Percentiles rank a stretch among this genome's conserved stretches.
These are phyloP conservation scores for Alternaria alternata DNA, from an alignment of 2,329 filamentous ascomycete genomes.

Conservation along the genomic window DNA sequence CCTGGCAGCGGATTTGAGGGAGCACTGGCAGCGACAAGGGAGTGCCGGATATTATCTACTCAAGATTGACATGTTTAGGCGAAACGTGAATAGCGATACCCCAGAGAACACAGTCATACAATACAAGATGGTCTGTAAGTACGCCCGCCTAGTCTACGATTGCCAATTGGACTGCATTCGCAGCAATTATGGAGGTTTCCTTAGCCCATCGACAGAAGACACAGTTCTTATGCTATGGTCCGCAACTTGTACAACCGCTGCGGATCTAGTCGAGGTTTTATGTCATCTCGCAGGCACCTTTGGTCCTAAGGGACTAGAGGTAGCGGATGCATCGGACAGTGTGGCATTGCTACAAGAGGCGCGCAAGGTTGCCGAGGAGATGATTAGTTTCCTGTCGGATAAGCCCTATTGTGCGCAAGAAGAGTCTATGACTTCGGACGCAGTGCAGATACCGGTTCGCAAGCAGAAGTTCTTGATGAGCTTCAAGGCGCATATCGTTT, in stretches of 20 bases:
- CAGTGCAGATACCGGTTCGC: not conserved
- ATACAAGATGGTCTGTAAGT: not conserved
- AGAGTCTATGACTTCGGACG: not conserved
- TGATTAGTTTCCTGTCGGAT: constrained; percentile 1
- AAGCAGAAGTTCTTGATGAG: constrained; percentile 10
- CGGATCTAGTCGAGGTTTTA: not conserved
- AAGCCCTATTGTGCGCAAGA: not conserved
- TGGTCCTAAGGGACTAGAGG: not conserved
- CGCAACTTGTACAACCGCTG: not conserved
- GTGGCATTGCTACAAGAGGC: constrained; percentile 4
- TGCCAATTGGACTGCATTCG: not conserved
- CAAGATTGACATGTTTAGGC: not conserved
- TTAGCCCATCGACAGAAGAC: not conserved
- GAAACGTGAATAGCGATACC: not conserved
- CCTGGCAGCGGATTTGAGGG: not conserved
- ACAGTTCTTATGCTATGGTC: not conserved
- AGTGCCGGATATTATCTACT: not conserved
- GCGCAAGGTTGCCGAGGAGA: constrained; percentile 9
- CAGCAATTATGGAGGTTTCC: not conserved
- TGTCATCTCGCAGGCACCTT: not conserved
- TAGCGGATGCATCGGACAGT: not conserved
- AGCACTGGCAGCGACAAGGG: not conserved
- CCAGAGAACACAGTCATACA: not conserved
- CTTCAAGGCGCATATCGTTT: constrained; percentile 12
- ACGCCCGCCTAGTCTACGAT: not conserved